Conservation (phyloP, 2,329 filamentous ascomycete genomes). For the Dactylellina haptotyla region DNA sequence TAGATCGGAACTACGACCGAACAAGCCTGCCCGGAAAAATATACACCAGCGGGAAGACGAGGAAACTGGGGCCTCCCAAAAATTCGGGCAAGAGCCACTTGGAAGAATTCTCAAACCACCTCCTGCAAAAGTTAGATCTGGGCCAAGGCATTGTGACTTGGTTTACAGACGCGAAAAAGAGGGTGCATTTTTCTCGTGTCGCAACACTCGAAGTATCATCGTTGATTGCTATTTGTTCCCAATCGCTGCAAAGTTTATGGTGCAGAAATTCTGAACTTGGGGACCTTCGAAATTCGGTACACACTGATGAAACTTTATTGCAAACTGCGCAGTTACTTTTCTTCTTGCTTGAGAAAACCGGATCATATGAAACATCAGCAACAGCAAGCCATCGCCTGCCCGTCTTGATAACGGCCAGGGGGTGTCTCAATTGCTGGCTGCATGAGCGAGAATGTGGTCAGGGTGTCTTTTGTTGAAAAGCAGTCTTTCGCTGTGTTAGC, state of each 20-base stretch:
- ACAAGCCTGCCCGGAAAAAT: slow-evolving; percentile 51
- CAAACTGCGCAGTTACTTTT: slow-evolving; percentile 7
- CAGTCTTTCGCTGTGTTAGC: slow-evolving; percentile 25
- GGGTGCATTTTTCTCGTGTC: background rate
- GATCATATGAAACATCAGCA: slow-evolving; percentile 47
- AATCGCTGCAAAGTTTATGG: background rate
- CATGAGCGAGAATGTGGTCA: slow-evolving; percentile 31
- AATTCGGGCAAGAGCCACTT: slow-evolving; percentile 8
- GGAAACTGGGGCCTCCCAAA: slow-evolving; percentile 9
- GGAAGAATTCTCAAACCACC: slow-evolving; percentile 49
- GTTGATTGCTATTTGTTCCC: slow-evolving; percentile 12
- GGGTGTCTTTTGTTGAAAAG: background rate
- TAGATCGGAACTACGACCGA: slow-evolving; percentile 42
- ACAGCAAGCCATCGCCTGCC: slow-evolving; percentile 7
- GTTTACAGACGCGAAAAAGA: slow-evolving; percentile 5
- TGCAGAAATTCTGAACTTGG: background rate
- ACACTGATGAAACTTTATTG: slow-evolving; percentile 25
- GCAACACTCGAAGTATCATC: slow-evolving; percentile 44
- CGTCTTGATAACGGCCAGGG: slow-evolving; percentile 36
- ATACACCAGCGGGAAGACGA: slow-evolving; percentile 46
- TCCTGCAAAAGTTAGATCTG: slow-evolving; percentile 45
- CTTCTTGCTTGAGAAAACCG: slow-evolving; percentile 12
- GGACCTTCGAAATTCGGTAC: slow-evolving; percentile 4
- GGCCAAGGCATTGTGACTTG: background rate
- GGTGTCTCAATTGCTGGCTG: slow-evolving; percentile 43